phyloP scores from a whole-genome alignment of 108 stramenopile genomes.

The Chaetoceros muelleri region DNA sequence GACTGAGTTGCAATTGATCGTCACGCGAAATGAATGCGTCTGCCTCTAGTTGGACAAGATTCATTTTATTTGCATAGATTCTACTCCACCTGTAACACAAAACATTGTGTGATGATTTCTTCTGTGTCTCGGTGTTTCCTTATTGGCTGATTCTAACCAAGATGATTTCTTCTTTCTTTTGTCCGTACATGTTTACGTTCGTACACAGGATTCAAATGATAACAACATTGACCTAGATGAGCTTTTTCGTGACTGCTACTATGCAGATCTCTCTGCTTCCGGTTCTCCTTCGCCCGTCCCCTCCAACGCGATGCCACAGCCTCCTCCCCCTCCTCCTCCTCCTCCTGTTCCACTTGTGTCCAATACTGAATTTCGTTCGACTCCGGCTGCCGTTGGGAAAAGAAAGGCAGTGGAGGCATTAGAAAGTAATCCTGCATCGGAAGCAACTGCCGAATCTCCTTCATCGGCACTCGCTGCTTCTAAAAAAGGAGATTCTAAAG shows the following conservation, averaged over 20 bases:
- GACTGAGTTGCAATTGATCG: too few species aligned
- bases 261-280: conserved; percentile 38
- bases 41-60: too few species aligned
- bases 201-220: too few species aligned
- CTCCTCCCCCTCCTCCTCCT: neutral
- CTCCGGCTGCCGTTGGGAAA: conserved; percentile 14
- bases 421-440: neutral
- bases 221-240: conserved; percentile 66
- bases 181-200: too few species aligned
- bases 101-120: too few species aligned
- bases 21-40: too few species aligned
- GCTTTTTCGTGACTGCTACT: conserved; percentile 80
- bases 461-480: conserved; percentile 3
- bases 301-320: conserved; percentile 4
- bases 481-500: conserved; percentile 16
- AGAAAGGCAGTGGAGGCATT: conserved; percentile 33
- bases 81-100: too few species aligned
- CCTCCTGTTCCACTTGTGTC: neutral
- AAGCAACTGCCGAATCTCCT: neutral
- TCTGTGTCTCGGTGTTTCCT: too few species aligned
- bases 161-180: too few species aligned
- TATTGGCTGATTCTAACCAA: too few species aligned
- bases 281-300: conserved; percentile 2
- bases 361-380: neutral
- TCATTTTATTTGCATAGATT: too few species aligned